Evolutionary conservation across 495 filamentous ascomycete genomes (phyloP).

Genomic region (Trichoderma erinaceum): DNA sequence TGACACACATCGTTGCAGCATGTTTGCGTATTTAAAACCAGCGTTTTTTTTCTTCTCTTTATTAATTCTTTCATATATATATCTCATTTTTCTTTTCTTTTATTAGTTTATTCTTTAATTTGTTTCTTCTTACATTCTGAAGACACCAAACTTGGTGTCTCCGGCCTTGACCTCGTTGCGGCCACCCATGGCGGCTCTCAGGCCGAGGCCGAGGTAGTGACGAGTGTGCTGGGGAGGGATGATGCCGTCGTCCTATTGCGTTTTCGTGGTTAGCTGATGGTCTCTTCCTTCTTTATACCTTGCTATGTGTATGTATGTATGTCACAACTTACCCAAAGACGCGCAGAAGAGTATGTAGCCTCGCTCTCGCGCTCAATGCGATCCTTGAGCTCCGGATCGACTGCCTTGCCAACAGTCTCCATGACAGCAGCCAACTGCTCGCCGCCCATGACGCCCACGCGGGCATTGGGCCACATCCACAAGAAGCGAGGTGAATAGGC

Average conservation of each 20-base stretch:
- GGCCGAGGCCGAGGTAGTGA: constrained; percentile 70
- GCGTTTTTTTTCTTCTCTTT: too few species aligned
- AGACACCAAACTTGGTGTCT: constrained; percentile 84
- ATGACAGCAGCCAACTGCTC: constrained; percentile 92
- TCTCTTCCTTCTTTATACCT: not conserved
- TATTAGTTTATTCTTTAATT: not conserved
- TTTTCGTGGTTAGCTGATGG: constrained; percentile 15
- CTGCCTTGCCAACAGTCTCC: constrained; percentile 82
- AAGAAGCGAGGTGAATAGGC: constrained; percentile 86
- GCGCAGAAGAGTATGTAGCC: constrained; percentile 77
- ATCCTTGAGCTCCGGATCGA: constrained; percentile 72
- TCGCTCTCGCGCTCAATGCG: constrained; percentile 89
- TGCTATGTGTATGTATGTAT: not conserved
- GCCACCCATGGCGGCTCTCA: constrained; percentile 71
- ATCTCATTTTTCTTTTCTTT: not conserved
- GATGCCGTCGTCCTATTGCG: constrained; percentile 71
- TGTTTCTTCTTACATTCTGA: constrained; percentile 67
- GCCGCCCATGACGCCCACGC: constrained; percentile 91
- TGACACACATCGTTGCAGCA: not conserved
- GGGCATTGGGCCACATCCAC: constrained; percentile 97
- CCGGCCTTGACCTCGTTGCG: constrained; percentile 50
- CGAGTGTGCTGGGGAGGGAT: constrained; percentile 87
- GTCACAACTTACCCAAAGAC: constrained; percentile 65
- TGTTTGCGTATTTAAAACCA: not conserved
- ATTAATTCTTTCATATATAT: not conserved